phyloP scores from a whole-genome alignment of 306 rosid genomes.

The Begonia fuchsioides region DNA sequence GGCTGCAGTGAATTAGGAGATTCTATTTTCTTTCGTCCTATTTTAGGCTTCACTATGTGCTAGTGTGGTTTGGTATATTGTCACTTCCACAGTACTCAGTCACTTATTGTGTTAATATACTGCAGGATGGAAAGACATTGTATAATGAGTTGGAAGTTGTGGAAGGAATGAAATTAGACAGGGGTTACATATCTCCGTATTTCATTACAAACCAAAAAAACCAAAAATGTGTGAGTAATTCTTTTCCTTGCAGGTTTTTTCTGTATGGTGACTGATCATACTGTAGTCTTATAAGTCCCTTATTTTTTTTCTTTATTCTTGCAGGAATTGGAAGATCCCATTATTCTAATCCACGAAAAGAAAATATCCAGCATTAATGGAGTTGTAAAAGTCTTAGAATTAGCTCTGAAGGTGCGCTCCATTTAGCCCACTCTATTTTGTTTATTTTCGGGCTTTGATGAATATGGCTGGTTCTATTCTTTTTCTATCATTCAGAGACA shows the following conservation, averaged over 20 bases:
- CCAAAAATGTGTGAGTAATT: slow-evolving; percentile 77
- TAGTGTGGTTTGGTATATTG: no score
- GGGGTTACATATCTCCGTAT: slow-evolving; percentile 92
- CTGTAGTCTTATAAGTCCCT: background rate
- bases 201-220: slow-evolving; percentile 83
- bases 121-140: slow-evolving; percentile 89
- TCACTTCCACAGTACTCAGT: no score
- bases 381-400: slow-evolving; percentile 69
- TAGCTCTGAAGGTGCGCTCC: slow-evolving; percentile 60
- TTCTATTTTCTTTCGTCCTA: no score
- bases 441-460: background rate
- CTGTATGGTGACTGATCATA: background rate
- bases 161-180: slow-evolving; percentile 96
- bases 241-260: background rate
- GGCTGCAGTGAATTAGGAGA: no score
- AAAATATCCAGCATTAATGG: slow-evolving; percentile 70
- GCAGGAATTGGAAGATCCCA: slow-evolving; percentile 90
- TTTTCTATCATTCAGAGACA: slow-evolving; percentile 39
- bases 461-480: slow-evolving; percentile 7
- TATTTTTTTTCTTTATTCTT: background rate
- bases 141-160: slow-evolving; percentile 90
- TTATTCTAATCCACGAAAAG: slow-evolving; percentile 86
- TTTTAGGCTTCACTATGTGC: no score
- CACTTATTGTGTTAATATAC: background rate
- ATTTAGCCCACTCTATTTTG: background rate